Base-by-base conservation (phyloP, 441 rosid genomes). In the Raphanus hybrid region DNA sequence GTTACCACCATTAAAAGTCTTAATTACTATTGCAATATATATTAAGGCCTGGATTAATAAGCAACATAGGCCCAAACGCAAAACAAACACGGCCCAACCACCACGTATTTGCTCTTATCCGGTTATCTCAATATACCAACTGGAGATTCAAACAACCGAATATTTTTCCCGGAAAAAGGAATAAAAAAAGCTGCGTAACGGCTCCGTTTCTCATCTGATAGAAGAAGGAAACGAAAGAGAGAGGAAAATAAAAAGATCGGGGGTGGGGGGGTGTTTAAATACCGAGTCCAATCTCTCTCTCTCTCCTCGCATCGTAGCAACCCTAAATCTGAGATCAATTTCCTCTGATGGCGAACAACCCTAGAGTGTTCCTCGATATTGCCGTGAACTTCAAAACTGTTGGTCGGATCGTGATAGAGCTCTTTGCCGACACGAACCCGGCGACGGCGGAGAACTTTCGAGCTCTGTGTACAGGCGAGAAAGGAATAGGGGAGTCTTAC, bases 201-300 rank as follows among this genome's bases (percentile, higher is more conserved):
- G 72, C 76, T 75, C 71, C 82, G 76, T 39, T 64, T 74, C 79
- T 55, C 64, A 69, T 70, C 79, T 70, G 12, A 54, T 71, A 23
- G 26, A 23, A 23, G 26, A 23, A 23, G 26, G 26, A 23, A 23
- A 23, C 26, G 26, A 23, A 23, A 23, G 26, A 23, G 26, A 23
- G 26, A 23, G 26, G 2, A 23, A 23, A 23, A 23, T 23, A 23
- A 23, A 23, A 23, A 23, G 26, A 23, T 20, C 23, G 23, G 23
- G 23, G 23, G 23, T 20, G 23, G 23, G 23, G 23, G 23, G 23
- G 23, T 20, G 23, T 29, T 29, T 29, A 29, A 29, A 29, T 29
- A 29, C 32, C 41, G 41, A 37, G 41, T 37, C 41, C 41, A 37
- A 43, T 41, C n/a, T 43, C 41, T 37, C 8, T 37, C 26, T 23